Evolutionary conservation across 2,329 filamentous ascomycete species (phyloP).

Genomic region (Colletotrichum sublineola): DNA sequence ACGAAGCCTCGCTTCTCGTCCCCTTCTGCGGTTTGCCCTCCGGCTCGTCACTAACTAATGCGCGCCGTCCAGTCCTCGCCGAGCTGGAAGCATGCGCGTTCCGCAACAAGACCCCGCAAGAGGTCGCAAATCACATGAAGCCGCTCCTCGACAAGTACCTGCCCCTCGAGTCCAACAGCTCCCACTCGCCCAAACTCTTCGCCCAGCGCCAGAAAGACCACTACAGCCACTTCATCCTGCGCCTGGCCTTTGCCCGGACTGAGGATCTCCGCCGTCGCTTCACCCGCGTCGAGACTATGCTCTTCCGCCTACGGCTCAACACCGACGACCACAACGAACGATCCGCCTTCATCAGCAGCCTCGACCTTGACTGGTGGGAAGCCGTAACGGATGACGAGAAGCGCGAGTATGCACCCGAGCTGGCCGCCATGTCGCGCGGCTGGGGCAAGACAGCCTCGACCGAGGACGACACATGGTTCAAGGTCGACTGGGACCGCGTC

Average conservation of each 20-base stretch:
- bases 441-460: conserved; percentile 55
- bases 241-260: conserved; percentile 91
- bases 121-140: conserved; percentile 87
- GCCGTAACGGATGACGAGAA: conserved; percentile 84
- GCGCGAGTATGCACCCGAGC: conserved; percentile 69
- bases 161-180: conserved; percentile 82
- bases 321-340: conserved; percentile 82
- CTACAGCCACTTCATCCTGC: conserved; percentile 97
- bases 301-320: conserved; percentile 87
- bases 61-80: conserved; percentile 73
- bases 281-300: conserved; percentile 85
- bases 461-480: conserved; percentile 93
- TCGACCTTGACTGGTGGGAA: conserved; percentile 94
- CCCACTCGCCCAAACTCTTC: conserved; percentile 68
- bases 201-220: conserved; percentile 93
- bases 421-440: conserved; percentile 65
- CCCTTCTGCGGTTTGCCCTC: not conserved
- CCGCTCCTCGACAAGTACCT: conserved; percentile 90
- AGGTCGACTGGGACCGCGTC: conserved; percentile 95
- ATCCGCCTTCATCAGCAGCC: conserved; percentile 78
- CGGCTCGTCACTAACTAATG: conserved; percentile 9
- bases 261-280: conserved; percentile 92
- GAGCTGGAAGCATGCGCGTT: conserved; percentile 96
- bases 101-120: conserved; percentile 86
- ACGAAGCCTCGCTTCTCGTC: not conserved